A percentile compares a stretch with the other conserved stretches of the same genome.
phyloP scores from a whole-genome alignment of 2,329 filamentous ascomycete species.

The Pseudogymnoascus sp. region DNA sequence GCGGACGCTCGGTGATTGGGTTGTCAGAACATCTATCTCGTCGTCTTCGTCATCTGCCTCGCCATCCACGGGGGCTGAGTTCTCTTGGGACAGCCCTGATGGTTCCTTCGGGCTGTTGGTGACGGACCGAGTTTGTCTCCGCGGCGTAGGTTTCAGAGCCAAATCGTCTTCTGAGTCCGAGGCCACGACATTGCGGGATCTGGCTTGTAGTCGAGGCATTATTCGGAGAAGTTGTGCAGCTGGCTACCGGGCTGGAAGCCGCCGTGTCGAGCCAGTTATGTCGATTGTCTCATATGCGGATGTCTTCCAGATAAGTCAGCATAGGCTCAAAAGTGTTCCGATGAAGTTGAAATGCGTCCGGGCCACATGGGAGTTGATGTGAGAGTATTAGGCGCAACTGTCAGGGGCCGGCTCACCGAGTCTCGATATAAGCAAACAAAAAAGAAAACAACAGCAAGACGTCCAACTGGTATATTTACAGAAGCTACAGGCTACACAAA shows the following conservation, averaged over 20 bases:
- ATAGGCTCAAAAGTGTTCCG: neutral
- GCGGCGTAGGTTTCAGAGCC: neutral
- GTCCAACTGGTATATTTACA: neutral
- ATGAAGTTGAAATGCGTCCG: neutral
- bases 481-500: neutral
- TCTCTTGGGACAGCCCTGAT: neutral
- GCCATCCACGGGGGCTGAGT: neutral
- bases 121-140: neutral
- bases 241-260: neutral
- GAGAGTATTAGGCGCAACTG: neutral
- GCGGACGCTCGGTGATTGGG: neutral
- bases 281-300: neutral
- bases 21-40: neutral
- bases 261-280: neutral
- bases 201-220: neutral
- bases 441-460: neutral
- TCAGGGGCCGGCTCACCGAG: neutral
- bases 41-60: neutral
- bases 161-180: constrained; percentile 2
- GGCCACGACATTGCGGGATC: neutral
- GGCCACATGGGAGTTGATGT: neutral
- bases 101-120: neutral
- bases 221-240: neutral
- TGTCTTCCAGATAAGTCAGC: neutral
- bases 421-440: neutral